Base-by-base conservation (phyloP, 2,329 filamentous ascomycete genomes). In the Dothideomycetes sp. region DNA sequence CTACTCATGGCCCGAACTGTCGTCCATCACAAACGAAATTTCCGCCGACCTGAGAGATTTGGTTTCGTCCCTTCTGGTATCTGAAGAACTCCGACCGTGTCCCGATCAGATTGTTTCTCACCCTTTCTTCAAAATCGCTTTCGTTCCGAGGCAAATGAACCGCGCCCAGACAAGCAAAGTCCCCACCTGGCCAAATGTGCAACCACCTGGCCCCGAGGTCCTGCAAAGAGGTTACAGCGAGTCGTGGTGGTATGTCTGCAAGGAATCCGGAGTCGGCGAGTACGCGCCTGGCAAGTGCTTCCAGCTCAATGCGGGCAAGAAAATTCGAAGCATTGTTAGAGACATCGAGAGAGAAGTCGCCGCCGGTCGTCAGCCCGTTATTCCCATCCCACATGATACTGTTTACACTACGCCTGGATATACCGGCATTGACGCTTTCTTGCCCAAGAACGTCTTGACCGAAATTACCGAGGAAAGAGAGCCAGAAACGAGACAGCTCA, bases 41-140 rank as follows among this genome's bases (percentile, higher is more conserved):
- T 86, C 80, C 45, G 68, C 74, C 41, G 82, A 86, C 55, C 76
- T 84, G 40, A 83, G 86, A 60, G 80, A 87, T 50, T 69, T 89
- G 18, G 85, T 91, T 13, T 80, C 82, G 15, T 76, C 73, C 18
- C 76, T 91, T 64, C 70, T 91, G 17, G 75, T 84, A 48, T 79
- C 85, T 44, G 82, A 86, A 36, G 79, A 87, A 53, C 68, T 75
- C 52, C 74, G 84, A 47, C 84, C 84, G 2, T 77, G 79, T 37
- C 82, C 84, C 1, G 85, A 91, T 54, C 69, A 71, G 33, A 88
- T 91, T 52, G 80, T 89, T 28, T 76, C 83, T 49, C 84, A 91
- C 55, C 69, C 77, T 5, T 91, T 89, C 60, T 91, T 91, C 67
- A 76, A 74, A 38, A 72, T 79, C 20, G 83, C 83, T 11, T 86